Conservation (phyloP, 768 basidiomycete genomes). For the Cystofilobasidium capitatum region DNA sequence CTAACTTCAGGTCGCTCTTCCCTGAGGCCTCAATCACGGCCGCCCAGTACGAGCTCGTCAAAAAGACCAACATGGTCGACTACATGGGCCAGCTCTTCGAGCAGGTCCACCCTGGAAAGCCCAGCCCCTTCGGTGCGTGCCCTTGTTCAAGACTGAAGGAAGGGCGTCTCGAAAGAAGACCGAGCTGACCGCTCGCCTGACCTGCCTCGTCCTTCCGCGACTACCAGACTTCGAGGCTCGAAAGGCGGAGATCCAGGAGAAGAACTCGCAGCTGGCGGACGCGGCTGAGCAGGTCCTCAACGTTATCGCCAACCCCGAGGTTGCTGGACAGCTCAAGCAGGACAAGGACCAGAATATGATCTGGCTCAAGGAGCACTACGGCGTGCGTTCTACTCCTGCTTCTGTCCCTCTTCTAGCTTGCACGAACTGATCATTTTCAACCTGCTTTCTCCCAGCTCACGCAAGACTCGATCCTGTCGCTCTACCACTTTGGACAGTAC, state of each 20-base stretch:
- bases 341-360: conserved; percentile 95
- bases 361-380: conserved; percentile 85
- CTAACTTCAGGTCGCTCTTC: conserved; percentile 47
- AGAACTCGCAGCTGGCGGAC: conserved; percentile 71
- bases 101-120: conserved; percentile 63
- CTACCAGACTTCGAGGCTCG: conserved; percentile 72
- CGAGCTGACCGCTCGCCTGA: background rate
- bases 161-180: background rate
- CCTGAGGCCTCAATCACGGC: conserved; percentile 65
- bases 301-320: conserved; percentile 93
- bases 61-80: conserved; percentile 96
- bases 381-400: conserved; percentile 47
- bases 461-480: conserved; percentile 83
- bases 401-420: conserved; percentile 9
- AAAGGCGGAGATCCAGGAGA: conserved; percentile 68
- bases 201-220: background rate
- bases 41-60: conserved; percentile 95
- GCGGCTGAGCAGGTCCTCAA: conserved; percentile 88
- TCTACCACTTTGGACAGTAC: conserved; percentile 97
- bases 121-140: conserved; percentile 56
- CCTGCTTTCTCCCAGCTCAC: conserved; percentile 54
- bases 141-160: background rate
- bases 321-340: conserved; percentile 83
- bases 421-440: background rate
- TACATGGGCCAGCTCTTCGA: conserved; percentile 74